Percentiles rank a stretch among this genome's conserved stretches.
Conservation (phyloP, 768 basidiomycete genomes). For the Pholiota microspora region DNA sequence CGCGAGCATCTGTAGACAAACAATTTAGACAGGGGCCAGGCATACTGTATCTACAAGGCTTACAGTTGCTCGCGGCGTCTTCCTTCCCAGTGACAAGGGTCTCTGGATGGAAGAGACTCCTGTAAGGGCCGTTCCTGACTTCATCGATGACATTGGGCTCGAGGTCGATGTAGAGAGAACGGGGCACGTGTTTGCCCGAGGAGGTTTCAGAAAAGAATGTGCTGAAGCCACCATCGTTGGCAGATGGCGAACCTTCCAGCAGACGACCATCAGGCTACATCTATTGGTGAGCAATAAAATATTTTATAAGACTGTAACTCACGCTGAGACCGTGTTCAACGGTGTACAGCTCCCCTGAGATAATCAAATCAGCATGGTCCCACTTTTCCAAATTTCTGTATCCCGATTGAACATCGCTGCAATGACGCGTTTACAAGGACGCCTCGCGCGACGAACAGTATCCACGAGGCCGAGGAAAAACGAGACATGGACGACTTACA, state of each 20-base stretch:
- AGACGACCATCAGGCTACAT: slow-evolving; percentile 93
- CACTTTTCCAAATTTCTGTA: slow-evolving; percentile 22
- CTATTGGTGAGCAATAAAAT: slow-evolving; percentile 19
- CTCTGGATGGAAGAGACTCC: slow-evolving; percentile 98
- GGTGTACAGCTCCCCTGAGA: slow-evolving; percentile 95
- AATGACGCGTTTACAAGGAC: slow-evolving; percentile 31
- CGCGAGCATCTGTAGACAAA: slow-evolving; percentile 76
- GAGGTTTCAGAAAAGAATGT: slow-evolving; percentile 99
- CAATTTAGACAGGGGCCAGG: slow-evolving; percentile 13
- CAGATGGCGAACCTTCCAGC: slow-evolving; percentile 69
- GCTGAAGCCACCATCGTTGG: slow-evolving; percentile 89
- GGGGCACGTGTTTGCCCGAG: slow-evolving; percentile 95
- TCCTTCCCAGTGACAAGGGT: slow-evolving; percentile 98
- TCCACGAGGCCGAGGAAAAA: slow-evolving; percentile 11
- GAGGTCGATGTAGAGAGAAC: slow-evolving; percentile 95
- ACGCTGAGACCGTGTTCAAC: slow-evolving; percentile 98
- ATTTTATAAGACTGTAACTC: slow-evolving; percentile 27
- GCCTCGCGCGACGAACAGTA: slow-evolving; percentile 17
- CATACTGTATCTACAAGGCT: slow-evolving; percentile 11
- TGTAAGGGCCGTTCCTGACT: slow-evolving; percentile 93
- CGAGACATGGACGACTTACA: slow-evolving; percentile 60
- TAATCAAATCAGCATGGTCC: slow-evolving; percentile 38
- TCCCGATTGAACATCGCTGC: slow-evolving; percentile 15
- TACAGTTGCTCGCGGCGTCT: slow-evolving; percentile 99
- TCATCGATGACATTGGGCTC: slow-evolving; percentile 99